Evolutionary conservation across 768 basidiomycete genomes (phyloP), one percentile per base, ranked within the genome.

Genomic region (Trametes maxima): DNA sequence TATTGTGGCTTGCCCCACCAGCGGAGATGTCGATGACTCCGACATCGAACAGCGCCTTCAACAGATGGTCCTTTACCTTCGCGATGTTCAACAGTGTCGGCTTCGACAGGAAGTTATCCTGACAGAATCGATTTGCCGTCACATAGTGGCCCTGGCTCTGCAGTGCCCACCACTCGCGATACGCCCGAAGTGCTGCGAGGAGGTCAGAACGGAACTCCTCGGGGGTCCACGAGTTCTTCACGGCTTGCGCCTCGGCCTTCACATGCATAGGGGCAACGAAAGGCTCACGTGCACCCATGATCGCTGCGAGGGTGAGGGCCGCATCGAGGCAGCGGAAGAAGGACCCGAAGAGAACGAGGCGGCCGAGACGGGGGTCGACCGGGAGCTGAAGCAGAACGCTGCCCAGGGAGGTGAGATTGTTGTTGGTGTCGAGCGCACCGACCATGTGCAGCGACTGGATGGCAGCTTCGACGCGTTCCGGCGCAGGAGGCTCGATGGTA

Each of bases 241-340:
- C 81, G 19, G 79, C 81, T 40, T 84, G 78, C 2, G 95, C 88
- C 69, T 92, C 84, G 11, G 73, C 70, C 74, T 90, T 92, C 56
- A 89, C 77, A 51, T 88, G 85, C 73, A 89, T 82, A 0, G 95
- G 95, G 0, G 88, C 84, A 58, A 95, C 73, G 80, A 97, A 98
- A 5, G 95, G 93, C 60, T 96, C 94, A 35, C 95, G 89, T 66
- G 92, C 90, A 14, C 91, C 86, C 65, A 97, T 76, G 67, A 97
- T 88, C 6, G 94, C 93, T n/a, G 95, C 95, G 49, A 97, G 82
- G 5, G 94, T 92, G 63, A 98, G 74, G 0, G 92, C 91, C 52
- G 87, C 84, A 71, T 95, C 91, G 43, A 98, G 79, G 74, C 95
- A 97, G 60, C 90, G 85, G 86, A 96, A 96, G 79, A 97, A 92